Percentiles rank a stretch among this genome's conserved stretches.
These are phyloP conservation scores for Dendrobium catenatum DNA, from an alignment of 106 monocot species.

Conservation along the genomic window DNA sequence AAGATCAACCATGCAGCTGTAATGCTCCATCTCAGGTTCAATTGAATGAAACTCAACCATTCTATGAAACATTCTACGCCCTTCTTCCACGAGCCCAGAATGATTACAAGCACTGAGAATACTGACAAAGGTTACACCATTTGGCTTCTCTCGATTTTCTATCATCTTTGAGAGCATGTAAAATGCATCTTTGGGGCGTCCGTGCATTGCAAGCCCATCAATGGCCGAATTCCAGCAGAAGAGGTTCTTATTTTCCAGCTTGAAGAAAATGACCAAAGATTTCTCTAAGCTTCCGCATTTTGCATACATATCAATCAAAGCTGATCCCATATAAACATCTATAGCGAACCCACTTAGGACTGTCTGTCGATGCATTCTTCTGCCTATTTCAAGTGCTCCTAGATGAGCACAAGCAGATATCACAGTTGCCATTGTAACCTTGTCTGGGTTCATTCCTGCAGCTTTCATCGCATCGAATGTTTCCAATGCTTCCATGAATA, in stretches of 20 bases:
- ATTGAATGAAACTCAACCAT: slow-evolving; percentile 29
- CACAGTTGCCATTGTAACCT: slow-evolving; percentile 40
- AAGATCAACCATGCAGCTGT: slow-evolving; percentile 63
- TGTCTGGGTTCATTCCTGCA: slow-evolving; percentile 32
- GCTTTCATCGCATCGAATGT: slow-evolving; percentile 37
- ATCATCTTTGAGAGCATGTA: slow-evolving; percentile 38
- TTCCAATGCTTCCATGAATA: slow-evolving; percentile 32
- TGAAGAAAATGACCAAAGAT: slow-evolving; percentile 52
- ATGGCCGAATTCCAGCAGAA: slow-evolving; percentile 75
- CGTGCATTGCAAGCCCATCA: slow-evolving; percentile 54
- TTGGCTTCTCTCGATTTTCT: slow-evolving; percentile 23
- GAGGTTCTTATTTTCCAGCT: slow-evolving; percentile 41
- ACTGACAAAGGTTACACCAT: slow-evolving; percentile 46
- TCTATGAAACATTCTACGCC: slow-evolving; percentile 29
- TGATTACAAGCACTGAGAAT: slow-evolving; percentile 56
- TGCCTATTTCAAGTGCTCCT: slow-evolving; percentile 45
- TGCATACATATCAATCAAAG: slow-evolving; percentile 74
- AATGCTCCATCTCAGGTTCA: slow-evolving; percentile 41
- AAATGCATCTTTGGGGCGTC: slow-evolving; percentile 31
- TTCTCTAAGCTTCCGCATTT: slow-evolving; percentile 53
- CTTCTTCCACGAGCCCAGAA: slow-evolving; percentile 46
- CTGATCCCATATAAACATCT: slow-evolving; percentile 53
- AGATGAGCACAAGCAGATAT: slow-evolving; percentile 63
- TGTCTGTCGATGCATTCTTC: slow-evolving; percentile 17
- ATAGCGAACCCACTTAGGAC: slow-evolving; percentile 20